phyloP scores from a whole-genome alignment of 2,329 filamentous ascomycete genomes.

The Acrocalymma vagum region DNA sequence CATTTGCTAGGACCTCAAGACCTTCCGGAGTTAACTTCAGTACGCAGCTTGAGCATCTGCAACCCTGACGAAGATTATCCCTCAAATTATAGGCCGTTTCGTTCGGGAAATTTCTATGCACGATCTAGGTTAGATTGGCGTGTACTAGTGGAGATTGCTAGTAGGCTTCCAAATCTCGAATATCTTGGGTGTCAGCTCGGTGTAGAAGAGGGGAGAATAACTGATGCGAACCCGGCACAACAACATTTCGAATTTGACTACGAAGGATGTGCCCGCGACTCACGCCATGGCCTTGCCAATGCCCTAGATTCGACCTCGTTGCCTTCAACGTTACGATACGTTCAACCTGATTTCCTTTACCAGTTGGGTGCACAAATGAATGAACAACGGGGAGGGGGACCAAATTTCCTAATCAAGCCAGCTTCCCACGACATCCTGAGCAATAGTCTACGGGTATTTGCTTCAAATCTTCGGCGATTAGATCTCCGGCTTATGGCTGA shows the following conservation, averaged over 20 bases:
- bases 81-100: no score
- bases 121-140: conserved; percentile 20
- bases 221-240: conserved; percentile 1
- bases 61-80: no score
- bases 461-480: conserved; percentile 18
- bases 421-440: conserved; percentile 21
- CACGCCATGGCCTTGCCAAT: conserved; percentile 26
- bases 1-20: conserved; percentile 15
- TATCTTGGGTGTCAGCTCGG: conserved; percentile 13
- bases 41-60: conserved; percentile 12
- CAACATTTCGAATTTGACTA: conserved; percentile 12
- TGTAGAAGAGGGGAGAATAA: no score
- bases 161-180: conserved; percentile 12
- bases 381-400: no score
- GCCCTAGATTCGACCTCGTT: conserved; percentile 12
- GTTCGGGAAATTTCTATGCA: conserved; percentile 4
- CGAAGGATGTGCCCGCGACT: conserved; percentile 24
- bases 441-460: conserved; percentile 20
- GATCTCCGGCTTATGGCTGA: conserved; percentile 15
- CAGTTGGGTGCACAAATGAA: no score
- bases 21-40: conserved; percentile 15
- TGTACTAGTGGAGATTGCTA: conserved; percentile 16
- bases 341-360: conserved; percentile 18
- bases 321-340: conserved; percentile 16
- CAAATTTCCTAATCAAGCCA: conserved; percentile 20